Percentiles rank a stretch among this genome's conserved stretches.
These are phyloP conservation scores for Trichoderma sp. DNA, from an alignment of 2,329 filamentous ascomycete genomes.

Conservation along the genomic window DNA sequence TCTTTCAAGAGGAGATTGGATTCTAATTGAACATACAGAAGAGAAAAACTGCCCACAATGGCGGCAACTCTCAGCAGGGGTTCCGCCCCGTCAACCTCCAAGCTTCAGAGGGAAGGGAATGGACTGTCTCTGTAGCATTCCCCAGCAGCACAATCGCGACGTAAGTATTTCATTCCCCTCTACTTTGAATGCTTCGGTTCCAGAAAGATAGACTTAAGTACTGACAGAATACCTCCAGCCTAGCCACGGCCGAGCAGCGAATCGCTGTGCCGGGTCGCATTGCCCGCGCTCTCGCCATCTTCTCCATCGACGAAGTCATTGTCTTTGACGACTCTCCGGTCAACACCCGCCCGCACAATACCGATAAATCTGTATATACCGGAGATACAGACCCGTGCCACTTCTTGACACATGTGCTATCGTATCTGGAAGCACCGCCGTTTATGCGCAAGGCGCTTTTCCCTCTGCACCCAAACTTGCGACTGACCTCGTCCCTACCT, in stretches of 20 bases:
- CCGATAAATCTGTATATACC: conserved; percentile 58
- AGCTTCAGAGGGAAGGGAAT: conserved; percentile 59
- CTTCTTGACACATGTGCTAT: conserved; percentile 75
- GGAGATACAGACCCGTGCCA: conserved; percentile 73
- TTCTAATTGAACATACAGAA: conserved; percentile 39
- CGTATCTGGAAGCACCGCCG: conserved; percentile 80
- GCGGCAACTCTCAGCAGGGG: conserved; percentile 39
- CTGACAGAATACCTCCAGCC: conserved; percentile 44
- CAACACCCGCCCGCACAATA: conserved; percentile 44
- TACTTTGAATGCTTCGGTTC: background rate
- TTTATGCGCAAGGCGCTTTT: conserved; percentile 76
- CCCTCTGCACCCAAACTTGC: conserved; percentile 74
- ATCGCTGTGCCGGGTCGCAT: conserved; percentile 71
- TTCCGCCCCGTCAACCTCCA: conserved; percentile 65
- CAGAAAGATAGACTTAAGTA: background rate
- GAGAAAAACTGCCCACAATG: conserved; percentile 48
- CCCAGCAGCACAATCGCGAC: conserved; percentile 76
- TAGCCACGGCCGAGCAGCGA: conserved; percentile 71
- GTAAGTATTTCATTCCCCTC: conserved; percentile 42
- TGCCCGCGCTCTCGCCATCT: conserved; percentile 77
- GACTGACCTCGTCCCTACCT: conserved; percentile 69
- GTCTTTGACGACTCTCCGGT: conserved; percentile 69
- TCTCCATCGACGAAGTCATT: conserved; percentile 80
- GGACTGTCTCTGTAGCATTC: conserved; percentile 75
- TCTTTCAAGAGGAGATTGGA: background rate